Conservation (phyloP, 306 rosid genomes). For the Pyrus communis region DNA sequence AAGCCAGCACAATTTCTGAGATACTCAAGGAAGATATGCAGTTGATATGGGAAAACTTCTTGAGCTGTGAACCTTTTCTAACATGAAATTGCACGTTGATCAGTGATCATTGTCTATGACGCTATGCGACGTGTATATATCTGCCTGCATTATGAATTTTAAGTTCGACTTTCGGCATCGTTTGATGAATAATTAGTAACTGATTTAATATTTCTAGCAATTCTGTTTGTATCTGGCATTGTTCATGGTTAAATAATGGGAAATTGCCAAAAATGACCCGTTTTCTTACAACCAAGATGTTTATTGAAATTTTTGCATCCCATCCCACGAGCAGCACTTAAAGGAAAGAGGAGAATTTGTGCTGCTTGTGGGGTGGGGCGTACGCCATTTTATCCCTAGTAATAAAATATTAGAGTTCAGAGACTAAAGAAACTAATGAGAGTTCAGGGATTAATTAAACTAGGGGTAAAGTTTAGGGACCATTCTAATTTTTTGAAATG, state of each 20-base stretch:
- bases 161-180: not conserved
- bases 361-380: too few relatives aligned
- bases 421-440: too few relatives aligned
- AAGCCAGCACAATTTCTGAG: constrained; percentile 21
- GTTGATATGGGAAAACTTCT: constrained; percentile 36
- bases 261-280: too few relatives aligned
- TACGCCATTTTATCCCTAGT: too few relatives aligned
- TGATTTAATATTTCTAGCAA: not conserved
- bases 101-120: not conserved
- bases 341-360: not conserved
- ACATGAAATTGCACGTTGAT: constrained; percentile 6
- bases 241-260: not conserved
- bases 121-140: too few relatives aligned
- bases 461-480: too few relatives aligned
- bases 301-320: too few relatives aligned
- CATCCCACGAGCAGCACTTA: constrained; percentile 32
- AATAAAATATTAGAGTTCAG: too few relatives aligned
- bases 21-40: constrained; percentile 36
- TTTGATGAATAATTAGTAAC: not conserved
- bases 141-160: not conserved
- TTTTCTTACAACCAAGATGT: too few relatives aligned
- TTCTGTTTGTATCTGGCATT: not conserved
- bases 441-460: too few relatives aligned
- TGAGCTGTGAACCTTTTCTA: constrained; percentile 19
- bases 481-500: too few relatives aligned